Evolutionary conservation across 768 basidiomycete genomes (phyloP).

Genomic region (Filobasidium wieringae): DNA sequence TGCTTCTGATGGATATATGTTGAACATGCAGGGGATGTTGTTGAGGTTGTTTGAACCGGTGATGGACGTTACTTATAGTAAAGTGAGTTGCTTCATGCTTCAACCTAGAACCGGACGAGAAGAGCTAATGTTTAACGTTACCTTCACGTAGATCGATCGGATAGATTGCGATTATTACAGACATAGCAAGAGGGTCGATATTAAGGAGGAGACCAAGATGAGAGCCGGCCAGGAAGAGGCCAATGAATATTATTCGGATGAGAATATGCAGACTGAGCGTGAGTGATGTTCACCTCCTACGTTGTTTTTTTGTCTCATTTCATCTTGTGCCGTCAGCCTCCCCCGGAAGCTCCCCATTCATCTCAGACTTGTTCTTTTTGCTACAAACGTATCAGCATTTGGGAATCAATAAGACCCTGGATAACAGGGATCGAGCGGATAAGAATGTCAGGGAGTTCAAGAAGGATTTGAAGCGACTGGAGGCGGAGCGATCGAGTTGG

Average conservation of each 20-base stretch:
- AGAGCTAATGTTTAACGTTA: too few relatives aligned
- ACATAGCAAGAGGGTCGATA: conserved; percentile 56
- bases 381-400: conserved; percentile 78
- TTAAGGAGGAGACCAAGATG: conserved; percentile 83
- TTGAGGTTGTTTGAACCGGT: conserved; percentile 84
- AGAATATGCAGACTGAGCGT: background rate
- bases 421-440: conserved; percentile 48
- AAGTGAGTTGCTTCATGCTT: conserved; percentile 40
- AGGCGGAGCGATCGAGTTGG: conserved; percentile 63
- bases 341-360: conserved; percentile 44
- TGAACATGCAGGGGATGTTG: conserved; percentile 72
- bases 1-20: conserved; percentile 81
- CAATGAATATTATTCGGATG: conserved; percentile 46
- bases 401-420: conserved; percentile 70
- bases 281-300: background rate
- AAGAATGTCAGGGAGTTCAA: conserved; percentile 47
- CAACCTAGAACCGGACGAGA: too few relatives aligned
- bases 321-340: background rate
- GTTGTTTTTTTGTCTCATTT: too few relatives aligned
- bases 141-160: conserved; percentile 56
- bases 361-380: conserved; percentile 76
- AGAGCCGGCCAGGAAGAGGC: conserved; percentile 85
- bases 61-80: conserved; percentile 79
- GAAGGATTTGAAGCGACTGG: conserved; percentile 63
- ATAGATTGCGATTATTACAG: conserved; percentile 76